Base-by-base conservation (phyloP, 2,329 filamentous ascomycete genomes). In the Apiospora koreana region DNA sequence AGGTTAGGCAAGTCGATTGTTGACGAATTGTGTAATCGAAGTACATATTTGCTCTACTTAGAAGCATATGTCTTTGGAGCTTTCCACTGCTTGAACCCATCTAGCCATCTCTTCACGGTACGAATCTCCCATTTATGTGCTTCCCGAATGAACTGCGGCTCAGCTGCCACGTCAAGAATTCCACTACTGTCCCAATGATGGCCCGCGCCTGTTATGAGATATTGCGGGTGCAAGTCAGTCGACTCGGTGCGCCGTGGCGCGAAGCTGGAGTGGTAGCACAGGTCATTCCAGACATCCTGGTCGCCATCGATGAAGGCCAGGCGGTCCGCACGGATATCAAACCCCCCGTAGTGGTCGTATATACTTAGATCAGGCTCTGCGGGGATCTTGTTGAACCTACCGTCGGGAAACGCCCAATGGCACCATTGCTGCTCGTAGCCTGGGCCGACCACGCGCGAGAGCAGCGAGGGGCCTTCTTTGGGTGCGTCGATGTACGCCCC, bases 361-460 rank as follows among this genome's bases (percentile, higher is more conserved):
- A 76, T 74, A 3, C 76, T 75, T 3, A 85, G 72, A 68, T 86
- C 79, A 0, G 86, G 86, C 0, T 78, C 80, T 0, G 79, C 48
- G 0, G 85, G 84, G 28, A 87, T 82, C 41, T 74, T 73, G 72
- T 85, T 86, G 76, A 83, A 80, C 35, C 80, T 68, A 0, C 86
- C 86, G 1, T 79, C 71, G 0, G 85, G 83, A 72, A 87, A 88
- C 1, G 86, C 84, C 85, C 86, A 86, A n/a, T 74, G 81, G 73
- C 86, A 88, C 85, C 86, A 88, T 76, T 87, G 83, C 72, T 87
- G 86, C 46, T 85, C 87, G 76, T 88, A 88, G 50, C 81, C 78
- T 10, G 80, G 80, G 65, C 85, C 80, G 5, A 88, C 73, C 0
- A 84, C 83, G 7, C 84, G 81, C 1, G 84, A 86, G 23, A 88